Evolutionary conservation across 208 protist genomes (phyloP).

Genomic region (Leishmania tropica): DNA sequence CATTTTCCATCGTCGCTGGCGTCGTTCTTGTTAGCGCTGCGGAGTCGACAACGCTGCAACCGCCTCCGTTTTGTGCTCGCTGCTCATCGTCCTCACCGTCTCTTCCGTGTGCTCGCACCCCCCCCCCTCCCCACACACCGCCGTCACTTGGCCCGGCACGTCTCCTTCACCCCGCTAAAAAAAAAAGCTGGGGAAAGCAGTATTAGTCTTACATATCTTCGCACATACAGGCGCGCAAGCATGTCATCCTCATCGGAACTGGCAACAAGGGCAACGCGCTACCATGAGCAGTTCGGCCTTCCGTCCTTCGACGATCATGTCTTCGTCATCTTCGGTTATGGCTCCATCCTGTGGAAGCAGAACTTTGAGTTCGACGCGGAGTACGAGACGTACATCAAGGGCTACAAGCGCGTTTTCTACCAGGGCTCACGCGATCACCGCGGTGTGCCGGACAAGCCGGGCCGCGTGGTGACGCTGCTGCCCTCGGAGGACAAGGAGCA

Average conservation of each 20-base stretch:
- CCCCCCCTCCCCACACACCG: not conserved
- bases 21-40: not conserved
- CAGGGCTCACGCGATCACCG: constrained; percentile 76
- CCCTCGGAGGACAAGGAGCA: constrained; percentile 29
- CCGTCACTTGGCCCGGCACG: not conserved
- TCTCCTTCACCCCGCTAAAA: not conserved
- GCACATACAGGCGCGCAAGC: not conserved
- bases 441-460: constrained; percentile 47
- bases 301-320: constrained; percentile 49
- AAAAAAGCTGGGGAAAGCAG: not conserved
- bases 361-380: constrained; percentile 71
- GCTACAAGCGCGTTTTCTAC: constrained; percentile 76
- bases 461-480: constrained; percentile 72
- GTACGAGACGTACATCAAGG: constrained; percentile 73
- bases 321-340: constrained; percentile 86
- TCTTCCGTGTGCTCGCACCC: not conserved
- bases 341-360: constrained; percentile 88
- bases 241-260: constrained; percentile 4
- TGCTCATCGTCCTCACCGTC: not conserved
- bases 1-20: not conserved
- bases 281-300: constrained; percentile 40
- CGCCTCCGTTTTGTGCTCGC: not conserved
- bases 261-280: constrained; percentile 1
- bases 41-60: not conserved
- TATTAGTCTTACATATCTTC: not conserved